These are phyloP conservation scores for Anacardium occidentale DNA, from an alignment of 345 rosid species.

Conservation along the genomic window DNA sequence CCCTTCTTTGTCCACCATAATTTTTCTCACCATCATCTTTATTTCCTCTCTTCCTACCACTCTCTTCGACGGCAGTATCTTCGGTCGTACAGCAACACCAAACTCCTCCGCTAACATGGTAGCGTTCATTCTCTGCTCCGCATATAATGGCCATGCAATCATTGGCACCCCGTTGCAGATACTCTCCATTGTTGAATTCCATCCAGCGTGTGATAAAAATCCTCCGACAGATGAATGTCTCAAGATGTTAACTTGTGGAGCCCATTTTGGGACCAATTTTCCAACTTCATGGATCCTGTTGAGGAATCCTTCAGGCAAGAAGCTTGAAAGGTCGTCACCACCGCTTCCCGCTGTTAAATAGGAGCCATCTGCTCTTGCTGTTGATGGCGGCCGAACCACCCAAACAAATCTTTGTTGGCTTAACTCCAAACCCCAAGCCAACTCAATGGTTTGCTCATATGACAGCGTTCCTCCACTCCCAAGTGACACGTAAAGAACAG, in stretches of 20 bases:
- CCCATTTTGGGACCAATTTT: slow-evolving; percentile 51
- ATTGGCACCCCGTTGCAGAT: slow-evolving; percentile 47
- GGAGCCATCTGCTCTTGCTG: slow-evolving; percentile 20
- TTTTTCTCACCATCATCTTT: slow-evolving; percentile 34
- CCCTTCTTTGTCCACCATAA: slow-evolving; percentile 38
- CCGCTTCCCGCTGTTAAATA: slow-evolving; percentile 20
- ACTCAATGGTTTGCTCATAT: slow-evolving; percentile 43
- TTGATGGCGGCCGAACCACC: slow-evolving; percentile 50
- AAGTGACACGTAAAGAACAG: slow-evolving; percentile 60
- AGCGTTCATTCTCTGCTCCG: slow-evolving; percentile 56
- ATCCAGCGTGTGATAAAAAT: slow-evolving; percentile 67
- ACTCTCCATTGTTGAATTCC: slow-evolving; percentile 72
- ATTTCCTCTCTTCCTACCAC: slow-evolving; percentile 44
- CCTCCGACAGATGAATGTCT: slow-evolving; percentile 62
- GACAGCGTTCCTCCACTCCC: slow-evolving; percentile 75
- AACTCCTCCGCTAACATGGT: slow-evolving; percentile 49
- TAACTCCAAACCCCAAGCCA: slow-evolving; percentile 66
- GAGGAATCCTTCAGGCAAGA: slow-evolving; percentile 58
- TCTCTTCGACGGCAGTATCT: slow-evolving; percentile 12
- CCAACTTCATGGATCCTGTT: slow-evolving; percentile 37
- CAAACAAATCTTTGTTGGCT: slow-evolving; percentile 60
- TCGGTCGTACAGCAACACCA: slow-evolving; percentile 37
- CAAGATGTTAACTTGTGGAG: slow-evolving; percentile 55
- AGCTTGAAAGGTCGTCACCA: slow-evolving; percentile 16
- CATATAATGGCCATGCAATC: slow-evolving; percentile 56